Percentiles rank a stretch among this genome's conserved stretches.
Conservation (phyloP, 345 rosid genomes). For the Eucalyptus lansdowneana region DNA sequence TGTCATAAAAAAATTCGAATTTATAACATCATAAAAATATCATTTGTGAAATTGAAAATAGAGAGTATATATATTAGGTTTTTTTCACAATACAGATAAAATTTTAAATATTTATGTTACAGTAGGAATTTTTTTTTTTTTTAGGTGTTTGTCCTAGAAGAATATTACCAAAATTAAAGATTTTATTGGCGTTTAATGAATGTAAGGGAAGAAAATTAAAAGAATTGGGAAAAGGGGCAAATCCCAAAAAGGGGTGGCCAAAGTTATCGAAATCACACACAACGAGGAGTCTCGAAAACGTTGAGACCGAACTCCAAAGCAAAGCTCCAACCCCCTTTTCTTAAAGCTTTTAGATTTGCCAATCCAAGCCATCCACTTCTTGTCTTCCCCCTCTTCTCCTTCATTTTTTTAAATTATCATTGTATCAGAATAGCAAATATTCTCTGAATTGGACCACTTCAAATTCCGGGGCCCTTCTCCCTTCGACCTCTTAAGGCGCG, state of each 20-base stretch:
- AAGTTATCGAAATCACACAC: neutral
- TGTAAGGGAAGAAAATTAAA: neutral
- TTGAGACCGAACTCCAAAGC: neutral
- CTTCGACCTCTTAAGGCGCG: neutral
- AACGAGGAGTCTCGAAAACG: neutral
- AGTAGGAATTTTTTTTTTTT: neutral
- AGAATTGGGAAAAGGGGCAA: neutral
- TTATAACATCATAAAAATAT: too few relatives aligned
- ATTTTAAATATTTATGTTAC: too few relatives aligned
- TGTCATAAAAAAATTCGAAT: too few relatives aligned
- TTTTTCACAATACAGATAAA: too few relatives aligned
- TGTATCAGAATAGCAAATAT: neutral
- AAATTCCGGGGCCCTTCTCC: neutral
- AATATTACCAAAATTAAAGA: neutral
- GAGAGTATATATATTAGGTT: too few relatives aligned
- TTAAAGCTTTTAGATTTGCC: neutral
- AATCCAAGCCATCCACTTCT: neutral
- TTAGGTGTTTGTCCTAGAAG: neutral
- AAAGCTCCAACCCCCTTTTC: neutral
- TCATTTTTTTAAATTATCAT: neutral
- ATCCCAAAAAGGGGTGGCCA: neutral
- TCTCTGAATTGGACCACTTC: neutral
- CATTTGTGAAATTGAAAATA: too few relatives aligned
- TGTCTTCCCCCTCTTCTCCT: neutral
- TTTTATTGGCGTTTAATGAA: neutral